Base-by-base conservation (phyloP, 2,329 filamentous ascomycete species). In the Sclerotinia borealis region DNA sequence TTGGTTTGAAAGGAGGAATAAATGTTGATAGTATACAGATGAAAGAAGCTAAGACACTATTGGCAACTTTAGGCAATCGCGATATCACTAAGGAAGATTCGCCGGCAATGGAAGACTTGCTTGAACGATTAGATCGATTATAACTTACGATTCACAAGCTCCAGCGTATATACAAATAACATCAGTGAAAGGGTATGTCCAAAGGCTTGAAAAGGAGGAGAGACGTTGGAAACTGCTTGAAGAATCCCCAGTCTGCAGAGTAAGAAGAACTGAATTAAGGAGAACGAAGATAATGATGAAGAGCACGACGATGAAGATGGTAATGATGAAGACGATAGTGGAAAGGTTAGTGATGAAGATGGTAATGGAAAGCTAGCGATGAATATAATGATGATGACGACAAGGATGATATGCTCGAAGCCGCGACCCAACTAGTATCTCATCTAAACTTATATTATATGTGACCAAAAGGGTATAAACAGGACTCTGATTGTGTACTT, bases 1-100 rank as follows among this genome's bases (percentile, higher is more conserved):
- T 52, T 52, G 36, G 48, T 51, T 19, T 34, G 22, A 61, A 50
- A 17, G 43, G 41, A 39, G 59, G 59, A 37, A 52, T 61, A 25
- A 43, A 54, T 52, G 36, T 61, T 17, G 48, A 10, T 25, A 41
- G 13, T 31, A 61, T 52, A 36, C 29, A 52, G 6, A 41, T 31
- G 25, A 11, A 17, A 50, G 59, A 60, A 25, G 58, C 58, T 2
- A 50, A 37, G 29, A 25, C 19, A 50, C 50, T 60, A 37, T 45
- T 60, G 13, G 58, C 34, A 45, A 25, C 7, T 27, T 27, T 60
- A 36, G 50, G 58, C 31, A n/a, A n/a, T 8, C n/a, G 45, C 25
- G 45, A 48, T 22, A 48, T 48, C n/a, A 48, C 45, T 22, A 15
- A 48, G 25, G 45, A 48, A 41, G 37, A 41, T 48, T 22, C 45